Conservation (phyloP, 2,329 filamentous ascomycete genomes). For the Lecanicillium sp. region DNA sequence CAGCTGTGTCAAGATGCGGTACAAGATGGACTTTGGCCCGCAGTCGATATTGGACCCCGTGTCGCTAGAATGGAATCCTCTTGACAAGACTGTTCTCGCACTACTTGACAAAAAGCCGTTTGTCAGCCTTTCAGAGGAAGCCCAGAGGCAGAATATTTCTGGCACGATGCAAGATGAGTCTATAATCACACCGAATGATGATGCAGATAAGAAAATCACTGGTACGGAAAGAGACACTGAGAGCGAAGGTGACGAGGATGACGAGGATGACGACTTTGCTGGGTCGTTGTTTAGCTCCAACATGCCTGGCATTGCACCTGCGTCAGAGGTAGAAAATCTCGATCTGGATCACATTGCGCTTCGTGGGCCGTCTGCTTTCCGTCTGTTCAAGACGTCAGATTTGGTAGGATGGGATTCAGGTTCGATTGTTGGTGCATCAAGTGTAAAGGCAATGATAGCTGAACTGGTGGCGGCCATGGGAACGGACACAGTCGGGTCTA, state of each 20-base stretch:
- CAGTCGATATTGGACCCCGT: conserved; percentile 67
- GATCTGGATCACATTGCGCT: conserved; percentile 54
- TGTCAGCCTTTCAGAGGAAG: conserved; percentile 35
- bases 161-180: background rate
- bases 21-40: conserved; percentile 72
- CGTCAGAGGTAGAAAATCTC: conserved; percentile 42
- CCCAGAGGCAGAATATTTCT: too few species aligned
- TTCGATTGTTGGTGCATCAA: conserved; percentile 37
- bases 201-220: too few species aligned
- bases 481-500: conserved; percentile 34
- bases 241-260: conserved; percentile 14
- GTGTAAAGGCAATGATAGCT: conserved; percentile 53
- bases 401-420: conserved; percentile 52
- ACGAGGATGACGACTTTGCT: conserved; percentile 11
- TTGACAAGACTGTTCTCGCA: conserved; percentile 43
- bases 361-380: conserved; percentile 29
- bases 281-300: conserved; percentile 46
- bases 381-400: conserved; percentile 37
- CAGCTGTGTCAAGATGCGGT: conserved; percentile 72
- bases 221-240: conserved; percentile 7
- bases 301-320: conserved; percentile 58
- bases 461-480: conserved; percentile 62
- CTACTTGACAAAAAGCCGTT: conserved; percentile 49
- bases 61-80: conserved; percentile 50
- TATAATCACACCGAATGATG: too few species aligned